A percentile compares a stretch with the other conserved stretches of the same genome.
phyloP scores from a whole-genome alignment of 2,329 filamentous ascomycete genomes.

The Verticillium tricorpus region DNA sequence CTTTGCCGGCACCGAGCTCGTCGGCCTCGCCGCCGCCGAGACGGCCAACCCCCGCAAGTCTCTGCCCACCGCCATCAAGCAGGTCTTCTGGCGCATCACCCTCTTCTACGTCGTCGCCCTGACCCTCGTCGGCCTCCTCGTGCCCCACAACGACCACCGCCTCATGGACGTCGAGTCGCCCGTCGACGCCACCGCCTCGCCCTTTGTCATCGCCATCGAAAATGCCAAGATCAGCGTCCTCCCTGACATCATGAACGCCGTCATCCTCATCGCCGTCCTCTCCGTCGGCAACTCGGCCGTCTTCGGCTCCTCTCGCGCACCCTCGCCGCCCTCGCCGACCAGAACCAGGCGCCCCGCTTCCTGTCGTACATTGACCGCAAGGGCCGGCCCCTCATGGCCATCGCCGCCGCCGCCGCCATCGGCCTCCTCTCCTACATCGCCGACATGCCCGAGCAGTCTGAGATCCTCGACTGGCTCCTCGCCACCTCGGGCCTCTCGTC shows the following conservation, averaged over 20 bases:
- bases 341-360: slow-evolving; percentile 73
- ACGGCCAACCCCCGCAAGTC: slow-evolving; percentile 76
- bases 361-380: slow-evolving; percentile 78
- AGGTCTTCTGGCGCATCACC: slow-evolving; percentile 91
- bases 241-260: slow-evolving; percentile 88
- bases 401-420: slow-evolving; percentile 59
- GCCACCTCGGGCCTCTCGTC: slow-evolving; percentile 65
- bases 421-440: slow-evolving; percentile 77
- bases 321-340: slow-evolving; percentile 82
- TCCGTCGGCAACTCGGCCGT: slow-evolving; percentile 90
- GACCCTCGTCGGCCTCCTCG: slow-evolving; percentile 74
- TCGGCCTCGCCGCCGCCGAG: slow-evolving; percentile 73
- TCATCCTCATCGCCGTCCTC: slow-evolving; percentile 85
- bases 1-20: slow-evolving; percentile 71
- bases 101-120: slow-evolving; percentile 87
- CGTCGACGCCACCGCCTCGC: slow-evolving; percentile 65
- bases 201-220: slow-evolving; percentile 89
- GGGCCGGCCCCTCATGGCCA: slow-evolving; percentile 74
- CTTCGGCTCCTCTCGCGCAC: slow-evolving; percentile 91
- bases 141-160: slow-evolving; percentile 63
- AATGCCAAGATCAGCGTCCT: slow-evolving; percentile 77
- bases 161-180: slow-evolving; percentile 53
- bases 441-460: slow-evolving; percentile 50
- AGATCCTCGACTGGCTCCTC: slow-evolving; percentile 74
- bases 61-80: slow-evolving; percentile 82